Conservation (phyloP, 495 filamentous ascomycete genomes). For the Talaromyces trachyspermus region DNA sequence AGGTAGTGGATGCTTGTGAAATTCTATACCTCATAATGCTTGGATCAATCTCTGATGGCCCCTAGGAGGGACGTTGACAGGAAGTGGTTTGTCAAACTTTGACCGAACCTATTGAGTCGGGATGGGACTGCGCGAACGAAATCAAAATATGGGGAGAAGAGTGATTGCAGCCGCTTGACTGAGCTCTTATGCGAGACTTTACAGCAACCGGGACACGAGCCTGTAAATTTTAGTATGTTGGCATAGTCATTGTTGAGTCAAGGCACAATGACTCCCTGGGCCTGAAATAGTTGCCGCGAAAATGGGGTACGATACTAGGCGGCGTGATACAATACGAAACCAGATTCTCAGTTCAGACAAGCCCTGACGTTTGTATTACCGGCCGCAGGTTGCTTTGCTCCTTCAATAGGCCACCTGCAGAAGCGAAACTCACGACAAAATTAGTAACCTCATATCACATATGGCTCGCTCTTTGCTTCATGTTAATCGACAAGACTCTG, state of each 20-base stretch:
- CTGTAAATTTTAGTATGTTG: conserved; percentile 1
- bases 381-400: neutral
- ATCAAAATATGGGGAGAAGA: too few relatives aligned
- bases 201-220: neutral
- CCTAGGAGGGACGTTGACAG: neutral
- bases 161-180: too few relatives aligned
- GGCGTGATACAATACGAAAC: conserved; percentile 1
- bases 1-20: too few relatives aligned
- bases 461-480: neutral
- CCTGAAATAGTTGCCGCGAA: neutral
- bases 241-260: neutral
- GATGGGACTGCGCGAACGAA: neutral
- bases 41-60: neutral
- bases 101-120: neutral
- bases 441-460: neutral
- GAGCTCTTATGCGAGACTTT: neutral
- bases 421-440: neutral
- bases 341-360: neutral
- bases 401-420: neutral
- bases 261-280: neutral
- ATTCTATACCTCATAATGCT: conserved; percentile 1
- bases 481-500: neutral
- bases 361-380: neutral
- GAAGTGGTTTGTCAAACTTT: neutral
- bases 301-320: neutral